A percentile compares a stretch with the other conserved stretches of the same genome.
These are phyloP conservation scores for Rubia tinctorum DNA, from an alignment of 305 asterid genomes.

Conservation along the genomic window DNA sequence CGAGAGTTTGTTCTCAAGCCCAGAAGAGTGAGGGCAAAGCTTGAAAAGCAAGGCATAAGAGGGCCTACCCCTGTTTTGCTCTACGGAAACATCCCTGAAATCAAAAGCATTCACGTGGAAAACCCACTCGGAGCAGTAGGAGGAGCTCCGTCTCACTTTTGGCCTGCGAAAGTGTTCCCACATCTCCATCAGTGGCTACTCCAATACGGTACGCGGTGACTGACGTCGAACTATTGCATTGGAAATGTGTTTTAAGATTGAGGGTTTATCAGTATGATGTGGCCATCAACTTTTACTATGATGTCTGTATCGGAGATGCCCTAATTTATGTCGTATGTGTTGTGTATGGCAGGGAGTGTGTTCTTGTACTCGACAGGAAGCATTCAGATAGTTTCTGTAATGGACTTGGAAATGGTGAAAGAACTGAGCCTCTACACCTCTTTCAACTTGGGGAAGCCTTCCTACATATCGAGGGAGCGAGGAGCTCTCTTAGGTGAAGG, in stretches of 20 bases:
- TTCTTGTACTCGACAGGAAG: slow-evolving; percentile 60
- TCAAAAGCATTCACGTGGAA: slow-evolving; percentile 32
- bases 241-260: too few species aligned
- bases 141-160: slow-evolving; percentile 29
- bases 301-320: background rate
- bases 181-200: slow-evolving; percentile 53
- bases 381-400: slow-evolving; percentile 49
- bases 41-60: slow-evolving; percentile 50
- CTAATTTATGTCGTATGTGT: background rate
- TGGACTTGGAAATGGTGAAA: slow-evolving; percentile 50
- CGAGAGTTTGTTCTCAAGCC: slow-evolving; percentile 31
- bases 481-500: slow-evolving; percentile 77
- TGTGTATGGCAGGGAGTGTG: slow-evolving; percentile 42
- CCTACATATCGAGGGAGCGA: slow-evolving; percentile 53
- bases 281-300: too few species aligned
- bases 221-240: too few species aligned
- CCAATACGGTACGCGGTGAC: slow-evolving; percentile 39
- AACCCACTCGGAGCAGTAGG: background rate
- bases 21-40: slow-evolving; percentile 37
- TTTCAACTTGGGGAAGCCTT: slow-evolving; percentile 63
- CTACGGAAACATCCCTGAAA: slow-evolving; percentile 56
- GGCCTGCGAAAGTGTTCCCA: slow-evolving; percentile 49
- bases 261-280: too few species aligned
- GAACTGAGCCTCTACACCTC: slow-evolving; percentile 52
- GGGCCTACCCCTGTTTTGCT: slow-evolving; percentile 53